A percentile compares a stretch with the other conserved stretches of the same genome.
These are phyloP conservation scores for Choanephora cucurbitarum DNA, from an alignment of 371 early-diverging fungal species.

Conservation along the genomic window DNA sequence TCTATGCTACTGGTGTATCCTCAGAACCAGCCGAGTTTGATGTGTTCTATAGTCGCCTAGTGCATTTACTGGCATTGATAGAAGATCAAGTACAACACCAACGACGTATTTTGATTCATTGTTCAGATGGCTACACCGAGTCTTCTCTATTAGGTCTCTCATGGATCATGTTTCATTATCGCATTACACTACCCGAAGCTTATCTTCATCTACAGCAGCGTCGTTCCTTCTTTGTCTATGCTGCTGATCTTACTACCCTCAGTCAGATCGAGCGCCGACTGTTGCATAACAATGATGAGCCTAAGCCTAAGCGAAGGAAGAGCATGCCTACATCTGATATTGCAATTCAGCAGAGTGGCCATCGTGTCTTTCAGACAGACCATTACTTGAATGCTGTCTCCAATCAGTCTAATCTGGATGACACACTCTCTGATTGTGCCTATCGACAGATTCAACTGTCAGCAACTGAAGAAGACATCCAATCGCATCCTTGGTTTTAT, in stretches of 20 bases:
- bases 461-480: slow-evolving; percentile 22
- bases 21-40: slow-evolving; percentile 27
- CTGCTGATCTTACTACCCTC: slow-evolving; percentile 52
- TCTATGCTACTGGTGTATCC: slow-evolving; percentile 34
- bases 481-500: slow-evolving; percentile 57
- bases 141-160: slow-evolving; percentile 51
- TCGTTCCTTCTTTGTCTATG: slow-evolving; percentile 67
- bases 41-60: slow-evolving; percentile 26
- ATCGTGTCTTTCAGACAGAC: slow-evolving; percentile 25
- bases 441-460: slow-evolving; percentile 14
- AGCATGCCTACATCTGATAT: slow-evolving; percentile 2
- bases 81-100: slow-evolving; percentile 34
- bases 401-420: slow-evolving; percentile 26
- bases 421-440: slow-evolving; percentile 6
- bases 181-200: slow-evolving; percentile 55
- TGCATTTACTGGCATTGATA: slow-evolving; percentile 43
- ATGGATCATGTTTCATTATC: slow-evolving; percentile 58
- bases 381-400: slow-evolving; percentile 35
- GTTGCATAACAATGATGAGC: slow-evolving; percentile 20
- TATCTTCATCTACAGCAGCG: slow-evolving; percentile 58
- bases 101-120: slow-evolving; percentile 57
- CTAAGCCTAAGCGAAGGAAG: slow-evolving; percentile 19
- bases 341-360: too few species aligned
- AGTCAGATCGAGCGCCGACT: slow-evolving; percentile 29
- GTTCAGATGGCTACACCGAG: slow-evolving; percentile 68